A percentile compares a stretch with the other conserved stretches of the same genome.
Evolutionary conservation across 1,139 yeast genomes (phyloP).

Genomic region (Debaryomyces coudertii): DNA sequence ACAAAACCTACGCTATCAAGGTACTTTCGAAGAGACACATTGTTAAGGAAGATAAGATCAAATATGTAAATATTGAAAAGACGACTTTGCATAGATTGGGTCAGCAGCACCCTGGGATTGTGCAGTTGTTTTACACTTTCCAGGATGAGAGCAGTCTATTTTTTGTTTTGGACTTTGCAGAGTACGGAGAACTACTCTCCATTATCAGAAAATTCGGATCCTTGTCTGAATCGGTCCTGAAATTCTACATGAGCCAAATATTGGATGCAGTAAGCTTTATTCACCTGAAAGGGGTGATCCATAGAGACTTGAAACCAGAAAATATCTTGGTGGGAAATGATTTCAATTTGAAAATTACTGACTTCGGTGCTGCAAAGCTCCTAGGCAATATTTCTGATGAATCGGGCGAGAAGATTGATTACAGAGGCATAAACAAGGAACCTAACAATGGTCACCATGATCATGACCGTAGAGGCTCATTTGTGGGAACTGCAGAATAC

Average conservation of each 20-base stretch:
- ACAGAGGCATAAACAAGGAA: conserved; percentile 28
- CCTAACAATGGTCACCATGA: conserved; percentile 12
- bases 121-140: conserved; percentile 74
- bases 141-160: conserved; percentile 75
- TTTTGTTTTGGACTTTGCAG: conserved; percentile 78
- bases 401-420: conserved; percentile 41
- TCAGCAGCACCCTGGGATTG: conserved; percentile 65
- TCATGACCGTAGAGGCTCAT: conserved; percentile 68
- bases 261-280: conserved; percentile 85
- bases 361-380: conserved; percentile 95
- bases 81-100: conserved; percentile 73
- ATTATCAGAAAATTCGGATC: conserved; percentile 78
- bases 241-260: conserved; percentile 75
- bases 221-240: conserved; percentile 72
- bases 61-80: conserved; percentile 78
- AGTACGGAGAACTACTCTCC: conserved; percentile 73
- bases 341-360: conserved; percentile 88
- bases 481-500: conserved; percentile 61
- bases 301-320: conserved; percentile 95
- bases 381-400: conserved; percentile 49
- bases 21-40: conserved; percentile 74
- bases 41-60: conserved; percentile 77
- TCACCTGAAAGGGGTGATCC: conserved; percentile 85
- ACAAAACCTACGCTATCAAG: conserved; percentile 70
- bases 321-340: conserved; percentile 80